Conservation (phyloP, 768 basidiomycete species). For the Leccinum olivaceopallidum region DNA sequence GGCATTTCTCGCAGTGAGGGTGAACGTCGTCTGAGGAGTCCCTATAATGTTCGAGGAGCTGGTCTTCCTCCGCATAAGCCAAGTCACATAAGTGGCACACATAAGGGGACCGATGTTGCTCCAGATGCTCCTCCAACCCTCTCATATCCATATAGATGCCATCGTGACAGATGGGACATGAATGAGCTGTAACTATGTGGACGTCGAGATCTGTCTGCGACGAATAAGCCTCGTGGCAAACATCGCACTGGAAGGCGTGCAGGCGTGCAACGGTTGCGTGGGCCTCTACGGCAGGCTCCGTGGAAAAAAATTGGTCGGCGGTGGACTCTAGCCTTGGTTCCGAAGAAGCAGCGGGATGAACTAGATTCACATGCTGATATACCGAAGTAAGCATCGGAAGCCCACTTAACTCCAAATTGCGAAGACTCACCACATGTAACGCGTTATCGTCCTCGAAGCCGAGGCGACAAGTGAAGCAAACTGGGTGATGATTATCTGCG, state of each 20-base stretch:
- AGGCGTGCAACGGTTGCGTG: conserved; percentile 3
- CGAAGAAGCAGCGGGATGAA: conserved; percentile 17
- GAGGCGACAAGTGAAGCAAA: conserved; percentile 32
- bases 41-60: conserved; percentile 41
- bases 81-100: conserved; percentile 25
- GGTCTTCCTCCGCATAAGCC: conserved; percentile 34
- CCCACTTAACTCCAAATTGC: conserved; percentile 6
- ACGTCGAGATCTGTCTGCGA: conserved; percentile 31
- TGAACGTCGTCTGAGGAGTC: conserved; percentile 37
- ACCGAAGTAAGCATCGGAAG: conserved; percentile 13
- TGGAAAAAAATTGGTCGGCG: conserved; percentile 12
- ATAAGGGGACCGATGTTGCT: conserved; percentile 30
- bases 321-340: conserved; percentile 13
- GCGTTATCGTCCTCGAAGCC: conserved; percentile 38
- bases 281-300: conserved; percentile 7
- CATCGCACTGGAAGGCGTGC: conserved; percentile 19
- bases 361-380: conserved; percentile 19
- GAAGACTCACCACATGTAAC: conserved; percentile 31
- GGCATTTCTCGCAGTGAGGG: conserved; percentile 37
- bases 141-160: conserved; percentile 29
- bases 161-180: conserved; percentile 35
- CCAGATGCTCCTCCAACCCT: conserved; percentile 31
- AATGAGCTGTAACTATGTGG: conserved; percentile 32
- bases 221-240: conserved; percentile 25
- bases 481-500: conserved; percentile 38